Evolutionary conservation across 2,329 filamentous ascomycete species (phyloP).

Genomic region (Neobulgaria alba): DNA sequence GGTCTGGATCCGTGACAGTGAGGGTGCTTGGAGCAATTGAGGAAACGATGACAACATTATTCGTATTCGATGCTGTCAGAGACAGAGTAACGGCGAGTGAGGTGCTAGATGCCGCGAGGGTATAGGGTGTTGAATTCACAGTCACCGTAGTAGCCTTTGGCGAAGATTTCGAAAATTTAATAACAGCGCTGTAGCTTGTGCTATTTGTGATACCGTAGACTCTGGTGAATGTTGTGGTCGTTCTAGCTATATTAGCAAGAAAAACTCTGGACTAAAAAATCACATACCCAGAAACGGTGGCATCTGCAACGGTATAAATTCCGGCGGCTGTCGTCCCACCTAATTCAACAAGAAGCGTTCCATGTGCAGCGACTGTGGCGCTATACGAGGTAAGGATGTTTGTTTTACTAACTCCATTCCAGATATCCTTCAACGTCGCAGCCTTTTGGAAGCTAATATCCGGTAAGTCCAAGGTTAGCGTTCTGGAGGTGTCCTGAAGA

Average conservation of each 20-base stretch:
- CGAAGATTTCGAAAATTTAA: conserved; percentile 10
- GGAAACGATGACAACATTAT: conserved; percentile 14
- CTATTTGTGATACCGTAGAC: conserved; percentile 19
- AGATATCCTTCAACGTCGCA: conserved; percentile 18
- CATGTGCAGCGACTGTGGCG: conserved; percentile 16
- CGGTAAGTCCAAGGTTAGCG: conserved; percentile 19
- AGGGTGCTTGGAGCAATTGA: conserved; percentile 5
- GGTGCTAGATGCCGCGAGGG: conserved; percentile 5
- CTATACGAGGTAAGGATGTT: conserved; percentile 19
- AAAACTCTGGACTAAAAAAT: background rate
- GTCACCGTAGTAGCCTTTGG: conserved; percentile 6
- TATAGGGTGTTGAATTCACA: conserved; percentile 9
- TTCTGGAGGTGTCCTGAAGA: conserved; percentile 10
- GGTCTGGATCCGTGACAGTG: conserved; percentile 7
- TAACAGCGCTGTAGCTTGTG: conserved; percentile 12
- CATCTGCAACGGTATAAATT: conserved; percentile 12
- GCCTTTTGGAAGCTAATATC: conserved; percentile 21
- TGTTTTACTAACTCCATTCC: conserved; percentile 9
- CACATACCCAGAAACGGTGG: conserved; percentile 11
- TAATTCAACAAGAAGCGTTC: conserved; percentile 20
- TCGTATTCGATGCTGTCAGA: conserved; percentile 14
- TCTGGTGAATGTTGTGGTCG: conserved; percentile 13
- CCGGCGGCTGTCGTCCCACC: conserved; percentile 8
- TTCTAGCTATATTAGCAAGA: conserved; percentile 5
- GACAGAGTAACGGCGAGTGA: conserved; percentile 9